phyloP scores from a whole-genome alignment of 2,329 filamentous ascomycete species.

The Furcasterigmium furcatum region DNA sequence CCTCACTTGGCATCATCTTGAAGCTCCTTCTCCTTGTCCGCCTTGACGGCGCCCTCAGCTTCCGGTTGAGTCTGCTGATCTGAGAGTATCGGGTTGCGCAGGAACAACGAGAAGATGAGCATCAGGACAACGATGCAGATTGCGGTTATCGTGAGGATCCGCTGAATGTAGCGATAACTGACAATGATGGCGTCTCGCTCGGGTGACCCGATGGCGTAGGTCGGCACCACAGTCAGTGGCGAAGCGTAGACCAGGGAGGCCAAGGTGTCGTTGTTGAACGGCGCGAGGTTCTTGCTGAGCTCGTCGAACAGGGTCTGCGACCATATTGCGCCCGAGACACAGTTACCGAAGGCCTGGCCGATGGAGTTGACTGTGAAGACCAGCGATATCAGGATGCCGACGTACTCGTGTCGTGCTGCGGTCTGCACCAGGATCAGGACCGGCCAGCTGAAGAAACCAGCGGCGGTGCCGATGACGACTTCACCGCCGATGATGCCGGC shows the following conservation, averaged over 20 bases:
- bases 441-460: conserved; percentile 50
- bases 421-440: conserved; percentile 37
- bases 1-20: no score
- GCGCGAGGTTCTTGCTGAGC: conserved; percentile 26
- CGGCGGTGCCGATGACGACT: conserved; percentile 54
- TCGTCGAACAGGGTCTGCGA: conserved; percentile 32
- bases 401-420: conserved; percentile 29
- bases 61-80: conserved; percentile 9
- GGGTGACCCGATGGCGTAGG: conserved; percentile 24
- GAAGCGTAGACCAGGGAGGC: conserved; percentile 31
- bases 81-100: conserved; percentile 14
- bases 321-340: conserved; percentile 37
- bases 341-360: conserved; percentile 36
- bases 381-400: conserved; percentile 33
- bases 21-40: no score
- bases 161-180: conserved; percentile 14
- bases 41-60: no score
- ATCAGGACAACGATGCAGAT: conserved; percentile 16
- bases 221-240: conserved; percentile 26
- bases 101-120: conserved; percentile 13
- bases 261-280: conserved; percentile 28
- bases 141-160: conserved; percentile 13
- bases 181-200: conserved; percentile 11
- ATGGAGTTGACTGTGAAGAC: conserved; percentile 39
- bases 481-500: conserved; percentile 53